These are phyloP conservation scores for Aspergillus ostianus DNA, from an alignment of 495 filamentous ascomycete species.

Conservation along the genomic window DNA sequence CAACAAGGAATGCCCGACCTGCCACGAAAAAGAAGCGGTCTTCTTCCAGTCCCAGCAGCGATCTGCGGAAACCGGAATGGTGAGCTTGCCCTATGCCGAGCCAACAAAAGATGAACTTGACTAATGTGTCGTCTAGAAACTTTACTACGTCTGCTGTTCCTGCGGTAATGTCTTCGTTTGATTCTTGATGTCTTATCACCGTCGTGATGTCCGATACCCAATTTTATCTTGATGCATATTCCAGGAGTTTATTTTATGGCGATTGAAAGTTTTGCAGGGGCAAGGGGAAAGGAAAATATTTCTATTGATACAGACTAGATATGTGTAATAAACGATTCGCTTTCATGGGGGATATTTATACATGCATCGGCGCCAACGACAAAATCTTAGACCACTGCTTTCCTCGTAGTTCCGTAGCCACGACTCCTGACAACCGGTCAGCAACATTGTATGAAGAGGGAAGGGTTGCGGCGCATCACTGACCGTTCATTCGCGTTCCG, in stretches of 20 bases:
- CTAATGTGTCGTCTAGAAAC: constrained; percentile 61
- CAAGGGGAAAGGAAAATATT: constrained; percentile 16
- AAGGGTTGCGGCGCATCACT: constrained; percentile 17
- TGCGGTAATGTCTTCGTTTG: constrained; percentile 84
- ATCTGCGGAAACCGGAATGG: constrained; percentile 96
- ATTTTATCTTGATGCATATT: constrained; percentile 24
- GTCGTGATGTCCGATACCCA: constrained; percentile 37
- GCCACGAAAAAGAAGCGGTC: constrained; percentile 81
- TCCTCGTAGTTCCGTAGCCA: constrained; percentile 79
- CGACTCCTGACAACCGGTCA: constrained; percentile 58
- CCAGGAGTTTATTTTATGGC: constrained; percentile 27
- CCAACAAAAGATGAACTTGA: constrained; percentile 1
- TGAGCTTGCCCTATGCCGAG: constrained; percentile 44
- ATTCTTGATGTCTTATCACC: constrained; percentile 24
- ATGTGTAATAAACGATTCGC: constrained; percentile 33
- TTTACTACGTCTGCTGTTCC: constrained; percentile 93
- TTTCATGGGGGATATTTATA: constrained; percentile 55
- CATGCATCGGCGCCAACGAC: constrained; percentile 89
- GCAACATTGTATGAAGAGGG: constrained; percentile 11
- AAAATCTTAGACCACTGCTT: constrained; percentile 98
- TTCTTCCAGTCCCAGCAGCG: constrained; percentile 99
- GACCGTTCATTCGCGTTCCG: constrained; percentile 85
- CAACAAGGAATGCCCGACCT: constrained; percentile 77
- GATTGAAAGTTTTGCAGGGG: constrained; percentile 4
- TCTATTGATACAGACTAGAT: constrained; percentile 38